Evolutionary conservation across 768 basidiomycete genomes (phyloP), one percentile per base, ranked within the genome.

Genomic region (Panaeolus cyanescens): DNA sequence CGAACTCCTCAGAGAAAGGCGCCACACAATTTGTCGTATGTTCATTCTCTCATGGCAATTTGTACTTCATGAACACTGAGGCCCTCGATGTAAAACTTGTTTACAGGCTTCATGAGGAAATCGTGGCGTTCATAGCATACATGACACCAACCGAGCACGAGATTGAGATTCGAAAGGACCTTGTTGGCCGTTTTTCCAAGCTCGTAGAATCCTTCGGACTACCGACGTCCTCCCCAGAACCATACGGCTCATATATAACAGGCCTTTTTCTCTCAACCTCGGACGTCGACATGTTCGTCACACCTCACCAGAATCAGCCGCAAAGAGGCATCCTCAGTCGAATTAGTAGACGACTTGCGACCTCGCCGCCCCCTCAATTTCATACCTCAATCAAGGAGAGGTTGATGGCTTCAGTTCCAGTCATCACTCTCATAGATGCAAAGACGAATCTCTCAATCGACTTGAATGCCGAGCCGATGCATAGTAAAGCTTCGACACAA

Each of bases 261-360:
- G 71, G 68, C 15, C 65, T 72, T 4, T 67, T 62, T 58, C 58
- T 68, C 19, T 68, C 70, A 0, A 72, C 65, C 2, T 72, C 71
- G 17, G 71, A 71, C 61, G 66, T 72, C 61, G 70, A 72, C 54
- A 68, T 72, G 67, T 67, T 68, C 13, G 60, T 70, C 58, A 32
- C 17, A 53, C 31, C 12, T 22, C 25, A 12, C 22, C 1, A 31
- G 19, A 32, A 57, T 33, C n/a, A 15, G 25, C 30, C 28, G 13
- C 34, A 33, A 9, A 20, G 39, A n/a, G 50, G 25, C 30, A 30
- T 34, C 9, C 34, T 32, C 10, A 13, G 28, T 2, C 55, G 28
- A 25, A 15, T 32, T 19, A 20, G 25, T 2, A 17, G 31, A 8
- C 7, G 12, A 32, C 25, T 39, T 28, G 54, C 8, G 13, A 13